Conservation (phyloP, 2,329 filamentous ascomycete species). For the Orbilia oligospora region DNA sequence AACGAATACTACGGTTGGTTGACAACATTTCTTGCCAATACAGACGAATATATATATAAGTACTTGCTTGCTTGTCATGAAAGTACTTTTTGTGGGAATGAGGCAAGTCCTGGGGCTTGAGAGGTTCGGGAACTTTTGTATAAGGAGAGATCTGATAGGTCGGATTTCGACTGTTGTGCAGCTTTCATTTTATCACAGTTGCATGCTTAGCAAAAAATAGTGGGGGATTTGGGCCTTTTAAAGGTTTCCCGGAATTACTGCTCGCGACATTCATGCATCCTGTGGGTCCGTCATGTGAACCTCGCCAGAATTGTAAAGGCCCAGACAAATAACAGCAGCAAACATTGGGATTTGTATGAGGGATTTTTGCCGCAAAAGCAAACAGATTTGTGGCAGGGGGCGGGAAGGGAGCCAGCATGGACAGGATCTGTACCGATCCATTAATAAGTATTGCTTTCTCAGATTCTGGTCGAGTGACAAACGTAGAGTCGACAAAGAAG, state of each 20-base stretch:
- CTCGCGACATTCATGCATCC: constrained; percentile 19
- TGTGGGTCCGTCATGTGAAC: constrained; percentile 47
- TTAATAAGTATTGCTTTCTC: constrained; percentile 31
- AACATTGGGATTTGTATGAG: constrained; percentile 50
- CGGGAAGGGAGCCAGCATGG: constrained; percentile 44
- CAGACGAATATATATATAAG: neutral
- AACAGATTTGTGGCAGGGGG: constrained; percentile 19
- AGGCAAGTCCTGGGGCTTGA: constrained; percentile 21
- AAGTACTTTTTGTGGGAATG: constrained; percentile 16
- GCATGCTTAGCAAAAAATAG: constrained; percentile 21
- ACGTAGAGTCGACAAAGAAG: constrained; percentile 28
- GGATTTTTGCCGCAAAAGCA: constrained; percentile 60
- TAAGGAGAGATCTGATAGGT: constrained; percentile 28
- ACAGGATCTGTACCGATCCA: constrained; percentile 31
- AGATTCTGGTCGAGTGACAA: constrained; percentile 18
- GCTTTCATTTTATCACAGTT: constrained; percentile 5
- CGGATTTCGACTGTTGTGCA: constrained; percentile 9
- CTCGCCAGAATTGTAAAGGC: neutral
- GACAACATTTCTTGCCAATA: neutral
- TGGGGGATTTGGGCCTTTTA: constrained; percentile 49
- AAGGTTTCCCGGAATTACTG: constrained; percentile 47
- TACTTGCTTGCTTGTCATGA: too few relatives aligned
- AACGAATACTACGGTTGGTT: constrained; percentile 5
- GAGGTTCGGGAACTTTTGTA: constrained; percentile 25
- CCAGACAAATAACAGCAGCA: constrained; percentile 22